Evolutionary conservation across 1,284 basidiomycete genomes (phyloP).

Genomic region (Cryptococcus neoformans): DNA sequence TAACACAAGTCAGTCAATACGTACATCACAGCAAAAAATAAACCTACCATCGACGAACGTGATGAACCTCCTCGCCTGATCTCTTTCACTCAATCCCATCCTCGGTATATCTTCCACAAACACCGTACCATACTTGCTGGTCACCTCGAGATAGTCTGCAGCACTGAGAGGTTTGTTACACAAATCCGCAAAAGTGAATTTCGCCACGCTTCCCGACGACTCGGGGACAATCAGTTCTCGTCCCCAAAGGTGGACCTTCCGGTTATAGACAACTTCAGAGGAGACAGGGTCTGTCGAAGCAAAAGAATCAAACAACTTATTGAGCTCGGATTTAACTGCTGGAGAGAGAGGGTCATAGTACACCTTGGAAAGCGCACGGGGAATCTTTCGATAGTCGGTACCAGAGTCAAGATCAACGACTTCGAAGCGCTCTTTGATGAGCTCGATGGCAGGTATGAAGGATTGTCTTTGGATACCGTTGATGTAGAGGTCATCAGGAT

Average conservation of each 20-base stretch:
- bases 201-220: conserved; percentile 73
- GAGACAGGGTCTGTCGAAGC: conserved; percentile 50
- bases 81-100: conserved; percentile 84
- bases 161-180: conserved; percentile 89
- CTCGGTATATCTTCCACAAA: conserved; percentile 86
- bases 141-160: conserved; percentile 94
- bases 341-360: conserved; percentile 78
- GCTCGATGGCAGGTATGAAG: conserved; percentile 92
- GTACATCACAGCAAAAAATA: not conserved
- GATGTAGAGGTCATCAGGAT: conserved; percentile 96
- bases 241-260: conserved; percentile 82
- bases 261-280: conserved; percentile 60
- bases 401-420: conserved; percentile 92
- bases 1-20: not conserved
- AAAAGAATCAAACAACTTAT: conserved; percentile 76
- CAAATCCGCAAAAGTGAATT: conserved; percentile 81
- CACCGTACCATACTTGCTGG: conserved; percentile 78
- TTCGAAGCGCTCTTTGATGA: conserved; percentile 81
- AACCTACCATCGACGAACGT: conserved; percentile 87
- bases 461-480: conserved; percentile 98
- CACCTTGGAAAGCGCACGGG: conserved; percentile 83
- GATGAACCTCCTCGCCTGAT: conserved; percentile 91
- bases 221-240: conserved; percentile 74
- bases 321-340: conserved; percentile 60
- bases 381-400: conserved; percentile 93